Conservation (phyloP, 805 yeast species). For the Wickerhamomyces bisporus region DNA sequence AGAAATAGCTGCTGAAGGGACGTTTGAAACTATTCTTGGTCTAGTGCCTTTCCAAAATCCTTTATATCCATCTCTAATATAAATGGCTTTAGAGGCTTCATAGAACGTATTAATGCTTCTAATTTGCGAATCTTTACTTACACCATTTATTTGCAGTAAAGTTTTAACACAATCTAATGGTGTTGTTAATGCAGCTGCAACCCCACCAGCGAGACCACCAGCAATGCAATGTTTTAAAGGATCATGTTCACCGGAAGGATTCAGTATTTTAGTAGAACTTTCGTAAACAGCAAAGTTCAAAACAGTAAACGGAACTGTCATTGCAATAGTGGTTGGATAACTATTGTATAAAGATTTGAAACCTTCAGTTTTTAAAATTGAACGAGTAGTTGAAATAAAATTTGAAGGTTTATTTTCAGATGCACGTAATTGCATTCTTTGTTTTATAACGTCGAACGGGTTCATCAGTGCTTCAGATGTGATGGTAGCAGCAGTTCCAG, state of each 20-base stretch:
- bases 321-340: constrained; percentile 90
- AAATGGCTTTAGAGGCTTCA: constrained; percentile 68
- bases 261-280: constrained; percentile 63
- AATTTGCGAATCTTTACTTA: constrained; percentile 32
- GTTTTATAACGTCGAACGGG: constrained; percentile 94
- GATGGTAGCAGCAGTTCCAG: constrained; percentile 91
- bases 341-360: constrained; percentile 77
- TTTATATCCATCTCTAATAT: constrained; percentile 46
- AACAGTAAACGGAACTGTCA: constrained; percentile 93
- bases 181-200: constrained; percentile 91
- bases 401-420: constrained; percentile 4
- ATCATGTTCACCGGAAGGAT: constrained; percentile 74
- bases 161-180: constrained; percentile 95
- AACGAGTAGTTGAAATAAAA: constrained; percentile 11
- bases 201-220: constrained; percentile 92
- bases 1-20: constrained; percentile 93
- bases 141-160: constrained; percentile 77
- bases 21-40: constrained; percentile 87
- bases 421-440: constrained; percentile 72
- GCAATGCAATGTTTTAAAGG: constrained; percentile 90
- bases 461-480: constrained; percentile 95
- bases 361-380: constrained; percentile 46
- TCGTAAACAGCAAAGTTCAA: constrained; percentile 92
- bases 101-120: constrained; percentile 57
- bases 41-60: constrained; percentile 82